Percentiles rank a stretch among this genome's conserved stretches.
Evolutionary conservation across 2,329 filamentous ascomycete species (phyloP).

Genomic region (Ophiostoma australiae): DNA sequence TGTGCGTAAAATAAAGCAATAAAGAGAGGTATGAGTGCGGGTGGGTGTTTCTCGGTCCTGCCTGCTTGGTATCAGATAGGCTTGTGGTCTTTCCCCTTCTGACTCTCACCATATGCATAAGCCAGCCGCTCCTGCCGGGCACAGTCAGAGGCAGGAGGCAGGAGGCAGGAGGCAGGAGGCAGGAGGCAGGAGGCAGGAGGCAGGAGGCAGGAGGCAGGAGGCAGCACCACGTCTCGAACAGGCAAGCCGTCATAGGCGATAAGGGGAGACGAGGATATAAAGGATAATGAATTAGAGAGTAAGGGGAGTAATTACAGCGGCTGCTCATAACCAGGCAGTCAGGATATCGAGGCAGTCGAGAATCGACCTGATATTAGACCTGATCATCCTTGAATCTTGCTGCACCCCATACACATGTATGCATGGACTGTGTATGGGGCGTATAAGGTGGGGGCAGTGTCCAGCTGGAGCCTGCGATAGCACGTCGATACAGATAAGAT

Average conservation of each 20-base stretch:
- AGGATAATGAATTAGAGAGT: no score
- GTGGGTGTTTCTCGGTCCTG: neutral
- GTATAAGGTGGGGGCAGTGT: neutral
- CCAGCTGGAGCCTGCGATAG: neutral
- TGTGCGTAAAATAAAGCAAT: neutral
- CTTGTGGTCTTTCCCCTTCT: neutral
- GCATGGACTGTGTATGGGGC: neutral
- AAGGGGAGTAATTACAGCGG: no score
- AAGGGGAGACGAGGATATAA: neutral
- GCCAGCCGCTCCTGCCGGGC: slow-evolving; percentile 1
- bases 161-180: neutral
- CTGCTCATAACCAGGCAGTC: neutral
- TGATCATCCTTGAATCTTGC: neutral
- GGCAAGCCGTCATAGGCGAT: neutral
- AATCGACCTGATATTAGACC: neutral
- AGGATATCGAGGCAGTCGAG: neutral
- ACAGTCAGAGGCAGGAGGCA: neutral
- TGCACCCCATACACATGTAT: no score
- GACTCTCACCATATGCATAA: neutral
- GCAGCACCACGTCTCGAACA: neutral
- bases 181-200: neutral
- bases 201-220: neutral
- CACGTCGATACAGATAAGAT: neutral
- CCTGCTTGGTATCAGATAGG: neutral
- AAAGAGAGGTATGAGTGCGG: neutral